Evolutionary conservation across 352 stramenopile genomes (phyloP).

Genomic region (Phytophthora quininea): DNA sequence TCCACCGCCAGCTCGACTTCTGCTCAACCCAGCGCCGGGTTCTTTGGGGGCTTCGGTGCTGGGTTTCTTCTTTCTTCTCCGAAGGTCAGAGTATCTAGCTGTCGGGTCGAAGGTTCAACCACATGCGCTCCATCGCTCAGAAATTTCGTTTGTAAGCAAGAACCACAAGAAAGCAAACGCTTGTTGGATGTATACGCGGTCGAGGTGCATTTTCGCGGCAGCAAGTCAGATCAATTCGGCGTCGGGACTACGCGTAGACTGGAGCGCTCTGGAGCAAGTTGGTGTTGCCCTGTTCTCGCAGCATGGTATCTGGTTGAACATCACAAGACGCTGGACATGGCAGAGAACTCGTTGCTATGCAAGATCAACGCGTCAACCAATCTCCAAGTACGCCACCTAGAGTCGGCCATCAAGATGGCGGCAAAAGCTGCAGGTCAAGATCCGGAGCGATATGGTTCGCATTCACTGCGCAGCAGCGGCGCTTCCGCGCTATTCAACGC

Average conservation of each 20-base stretch:
- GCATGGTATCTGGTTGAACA: conserved; percentile 6
- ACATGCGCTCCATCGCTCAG: conserved; percentile 1
- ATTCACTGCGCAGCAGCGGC: conserved; percentile 10
- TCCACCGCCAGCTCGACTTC: conserved; percentile 20
- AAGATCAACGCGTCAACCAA: conserved; percentile 5
- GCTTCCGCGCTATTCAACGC: conserved; percentile 10
- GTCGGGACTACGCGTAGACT: neutral
- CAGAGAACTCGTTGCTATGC: conserved; percentile 4
- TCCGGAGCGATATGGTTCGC: conserved; percentile 7
- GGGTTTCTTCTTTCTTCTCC: conserved; percentile 26
- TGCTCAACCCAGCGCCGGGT: conserved; percentile 20
- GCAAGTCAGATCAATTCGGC: conserved; percentile 12
- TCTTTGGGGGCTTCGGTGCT: conserved; percentile 36
- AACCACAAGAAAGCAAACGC: neutral
- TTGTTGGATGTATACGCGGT: neutral
- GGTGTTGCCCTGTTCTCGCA: conserved; percentile 14
- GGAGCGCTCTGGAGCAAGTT: neutral
- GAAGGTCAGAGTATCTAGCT: conserved; percentile 26
- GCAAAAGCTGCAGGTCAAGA: conserved; percentile 1
- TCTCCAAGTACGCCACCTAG: conserved; percentile 3
- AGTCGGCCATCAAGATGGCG: neutral
- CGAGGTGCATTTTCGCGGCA: conserved; percentile 4
- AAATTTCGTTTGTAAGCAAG: neutral
- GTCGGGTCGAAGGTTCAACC: neutral
- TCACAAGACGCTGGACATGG: neutral